Conservation (phyloP, 1,139 yeast genomes). For the Kodamaea suecica region DNA sequence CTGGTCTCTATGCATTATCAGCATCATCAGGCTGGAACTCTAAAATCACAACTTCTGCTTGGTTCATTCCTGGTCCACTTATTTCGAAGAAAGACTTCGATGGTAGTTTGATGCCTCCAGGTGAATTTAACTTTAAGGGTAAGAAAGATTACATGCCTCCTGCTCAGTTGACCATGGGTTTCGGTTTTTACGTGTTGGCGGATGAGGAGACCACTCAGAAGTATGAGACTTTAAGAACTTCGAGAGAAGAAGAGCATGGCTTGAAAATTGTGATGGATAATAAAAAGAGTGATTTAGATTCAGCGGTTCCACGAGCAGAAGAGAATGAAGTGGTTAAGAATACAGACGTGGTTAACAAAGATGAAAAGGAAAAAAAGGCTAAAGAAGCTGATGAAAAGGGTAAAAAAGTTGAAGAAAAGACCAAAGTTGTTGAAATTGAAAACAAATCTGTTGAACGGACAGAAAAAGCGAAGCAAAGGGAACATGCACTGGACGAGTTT, state of each 20-base stretch:
- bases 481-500: no score
- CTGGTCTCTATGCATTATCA: slow-evolving; percentile 81
- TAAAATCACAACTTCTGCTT: slow-evolving; percentile 75
- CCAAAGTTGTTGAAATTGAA: not conserved
- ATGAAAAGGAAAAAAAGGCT: slow-evolving; percentile 10
- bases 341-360: slow-evolving; percentile 13
- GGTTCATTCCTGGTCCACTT: slow-evolving; percentile 70
- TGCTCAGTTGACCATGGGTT: slow-evolving; percentile 82
- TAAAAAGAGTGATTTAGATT: slow-evolving; percentile 26
- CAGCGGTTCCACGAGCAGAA: slow-evolving; percentile 8
- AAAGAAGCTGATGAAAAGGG: slow-evolving; percentile 13
- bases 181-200: slow-evolving; percentile 75
- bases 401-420: slow-evolving; percentile 4
- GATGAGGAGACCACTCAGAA: slow-evolving; percentile 50
- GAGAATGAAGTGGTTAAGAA: slow-evolving; percentile 10
- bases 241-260: slow-evolving; percentile 47
- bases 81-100: slow-evolving; percentile 69
- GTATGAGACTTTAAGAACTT: slow-evolving; percentile 35
- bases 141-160: slow-evolving; percentile 73
- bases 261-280: slow-evolving; percentile 39
- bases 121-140: slow-evolving; percentile 56
- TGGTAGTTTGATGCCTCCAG: slow-evolving; percentile 61
- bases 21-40: slow-evolving; percentile 88
- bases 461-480: no score
- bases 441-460: no score